Percentiles rank a stretch among this genome's conserved stretches.
These are phyloP conservation scores for Schizophyllum amplum DNA, from an alignment of 1,284 basidiomycete genomes.

Conservation along the genomic window DNA sequence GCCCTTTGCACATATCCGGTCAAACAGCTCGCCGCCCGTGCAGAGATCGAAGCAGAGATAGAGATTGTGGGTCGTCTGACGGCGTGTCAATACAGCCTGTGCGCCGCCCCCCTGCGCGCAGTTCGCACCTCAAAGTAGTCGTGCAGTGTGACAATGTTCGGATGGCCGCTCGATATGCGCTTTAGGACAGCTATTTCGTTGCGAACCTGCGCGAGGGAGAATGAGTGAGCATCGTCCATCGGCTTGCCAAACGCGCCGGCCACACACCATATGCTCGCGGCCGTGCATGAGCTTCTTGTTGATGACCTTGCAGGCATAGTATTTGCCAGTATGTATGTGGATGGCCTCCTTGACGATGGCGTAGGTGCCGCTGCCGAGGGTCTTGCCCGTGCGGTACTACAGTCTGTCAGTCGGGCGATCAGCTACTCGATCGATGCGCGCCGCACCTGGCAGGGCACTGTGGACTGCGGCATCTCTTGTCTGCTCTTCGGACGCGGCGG, in stretches of 20 bases:
- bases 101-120: not conserved
- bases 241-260: too few relatives aligned
- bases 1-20: constrained; percentile 96
- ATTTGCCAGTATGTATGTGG: constrained; percentile 83
- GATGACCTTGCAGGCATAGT: constrained; percentile 91
- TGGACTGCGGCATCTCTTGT: not conserved
- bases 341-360: constrained; percentile 94
- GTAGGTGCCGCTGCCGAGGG: constrained; percentile 87
- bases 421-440: not conserved
- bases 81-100: not conserved
- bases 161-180: constrained; percentile 85
- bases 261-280: constrained; percentile 76
- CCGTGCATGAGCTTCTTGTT: constrained; percentile 98
- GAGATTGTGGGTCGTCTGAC: constrained; percentile 84
- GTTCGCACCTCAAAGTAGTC: constrained; percentile 89
- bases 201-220: constrained; percentile 54
- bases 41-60: constrained; percentile 96
- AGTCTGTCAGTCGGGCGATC: not conserved
- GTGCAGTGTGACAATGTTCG: constrained; percentile 85
- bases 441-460: constrained; percentile 9
- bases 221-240: constrained; percentile 1
- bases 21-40: constrained; percentile 96
- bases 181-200: constrained; percentile 98
- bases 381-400: constrained; percentile 90
- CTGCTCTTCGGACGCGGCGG: not conserved